A percentile compares a stretch with the other conserved stretches of the same genome.
phyloP scores from a whole-genome alignment of 2,329 filamentous ascomycete genomes.

The Fusarium proliferatum region DNA sequence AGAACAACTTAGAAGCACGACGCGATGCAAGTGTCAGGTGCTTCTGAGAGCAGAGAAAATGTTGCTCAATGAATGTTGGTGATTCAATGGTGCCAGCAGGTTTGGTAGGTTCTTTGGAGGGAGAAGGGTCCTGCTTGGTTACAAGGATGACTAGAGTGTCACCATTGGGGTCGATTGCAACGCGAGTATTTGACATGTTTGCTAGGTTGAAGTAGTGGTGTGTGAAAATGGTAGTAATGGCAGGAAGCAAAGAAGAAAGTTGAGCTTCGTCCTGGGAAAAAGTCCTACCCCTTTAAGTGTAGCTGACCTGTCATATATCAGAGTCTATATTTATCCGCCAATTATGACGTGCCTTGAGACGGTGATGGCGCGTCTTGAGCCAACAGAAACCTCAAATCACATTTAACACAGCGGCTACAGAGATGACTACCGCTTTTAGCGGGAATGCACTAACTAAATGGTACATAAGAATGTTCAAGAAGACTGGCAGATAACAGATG shows the following conservation, averaged over 20 bases:
- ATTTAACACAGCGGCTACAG: not conserved
- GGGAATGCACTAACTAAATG: not conserved
- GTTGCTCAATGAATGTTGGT: not conserved
- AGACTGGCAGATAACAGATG: not conserved
- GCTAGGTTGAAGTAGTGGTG: no score
- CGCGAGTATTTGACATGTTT: not conserved
- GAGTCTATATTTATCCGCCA: not conserved
- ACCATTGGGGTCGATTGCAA: not conserved
- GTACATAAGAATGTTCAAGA: not conserved
- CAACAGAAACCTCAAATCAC: not conserved
- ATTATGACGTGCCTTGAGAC: fast-evolving
- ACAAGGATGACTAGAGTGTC: not conserved
- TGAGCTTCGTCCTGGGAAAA: not conserved
- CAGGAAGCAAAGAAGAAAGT: not conserved
- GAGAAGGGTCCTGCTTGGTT: not conserved
- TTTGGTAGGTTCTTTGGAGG: not conserved
- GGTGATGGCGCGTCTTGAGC: not conserved
- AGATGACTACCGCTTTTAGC: not conserved
- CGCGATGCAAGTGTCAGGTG: not conserved
- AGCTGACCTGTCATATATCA: no score
- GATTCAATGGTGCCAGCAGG: not conserved
- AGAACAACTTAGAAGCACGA: not conserved
- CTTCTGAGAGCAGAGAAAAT: slow-evolving; percentile 2
- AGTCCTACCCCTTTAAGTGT: not conserved
- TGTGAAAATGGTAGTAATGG: not conserved